Base-by-base conservation (phyloP, 495 filamentous ascomycete genomes). In the Penicillium samsonianum region DNA sequence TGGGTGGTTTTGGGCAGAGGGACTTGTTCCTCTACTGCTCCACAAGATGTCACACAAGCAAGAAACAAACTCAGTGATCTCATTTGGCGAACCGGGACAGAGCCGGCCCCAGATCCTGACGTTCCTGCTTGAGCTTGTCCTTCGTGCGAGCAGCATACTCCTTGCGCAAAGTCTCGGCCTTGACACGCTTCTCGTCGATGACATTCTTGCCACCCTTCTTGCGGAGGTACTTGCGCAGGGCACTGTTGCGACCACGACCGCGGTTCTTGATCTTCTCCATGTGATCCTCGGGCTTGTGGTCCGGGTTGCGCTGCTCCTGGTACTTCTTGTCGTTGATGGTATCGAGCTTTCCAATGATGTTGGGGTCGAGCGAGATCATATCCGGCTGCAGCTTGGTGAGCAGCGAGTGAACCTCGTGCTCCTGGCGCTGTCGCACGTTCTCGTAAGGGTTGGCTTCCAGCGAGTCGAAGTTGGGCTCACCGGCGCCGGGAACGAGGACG, bases 391-490 rank as follows among this genome's bases (percentile, higher is more conserved):
- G 78, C 78, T 98, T 98, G 78, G 92, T 91, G 57, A 98, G 83
- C 62, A 98, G 79, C 7, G 81, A 78, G 70, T 87, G 88, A 59
- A 98, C 91, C 68, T 98, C 94, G n/a, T 79, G 82, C 70, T 98
- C 94, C 71, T 93, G 92, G 64, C 93, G 83, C 76, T 97, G 90
- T 70, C 95, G 93, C 55, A 82, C 84, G 57, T 87, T 96, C 73
- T 98, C 95, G 81, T 94, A 97, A n/a, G 95, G 94, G 75, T 98
- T 98, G 53, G 86, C 78, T 70, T 98, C 95, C 12, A 96, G 79
- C 2, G 91, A 88, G 73, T 98, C 94, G 72, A 90, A 97, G 80
- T 98, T 98, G 47, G 94, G 88, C 74, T 98, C 94, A 54, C 94
- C 94, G 17, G 94, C 90, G 25, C 94, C 94, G 26, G 94, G 94